Percentiles rank a stretch among this genome's conserved stretches.
Conservation (phyloP, 805 yeast genomes). For the Saccharomycopsis guyanensis region DNA sequence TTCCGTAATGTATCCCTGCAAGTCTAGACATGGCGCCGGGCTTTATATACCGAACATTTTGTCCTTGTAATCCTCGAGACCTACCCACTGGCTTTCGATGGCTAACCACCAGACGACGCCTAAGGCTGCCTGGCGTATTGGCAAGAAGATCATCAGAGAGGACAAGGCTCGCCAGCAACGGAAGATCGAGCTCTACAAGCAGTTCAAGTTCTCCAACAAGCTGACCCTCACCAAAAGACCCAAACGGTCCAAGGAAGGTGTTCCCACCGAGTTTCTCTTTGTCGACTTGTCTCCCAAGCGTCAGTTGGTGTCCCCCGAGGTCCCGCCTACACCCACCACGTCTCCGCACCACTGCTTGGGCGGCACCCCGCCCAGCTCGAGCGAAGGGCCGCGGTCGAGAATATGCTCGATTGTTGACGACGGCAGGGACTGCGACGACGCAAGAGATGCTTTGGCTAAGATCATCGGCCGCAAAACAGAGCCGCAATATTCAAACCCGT, state of each 20-base stretch:
- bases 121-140: not conserved
- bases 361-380: not conserved
- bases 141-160: not conserved
- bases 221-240: slow-evolving; percentile 5
- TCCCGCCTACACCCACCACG: not conserved
- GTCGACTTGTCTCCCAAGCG: slow-evolving; percentile 25
- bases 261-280: slow-evolving; percentile 29
- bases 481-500: not conserved
- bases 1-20: too few species aligned
- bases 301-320: not conserved
- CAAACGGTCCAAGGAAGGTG: slow-evolving; percentile 27
- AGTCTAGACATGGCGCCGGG: too few species aligned
- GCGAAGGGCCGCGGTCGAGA: too few species aligned
- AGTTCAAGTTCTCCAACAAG: slow-evolving; percentile 15
- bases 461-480: slow-evolving; percentile 1
- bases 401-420: too few species aligned
- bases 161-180: not conserved
- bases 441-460: slow-evolving; percentile 14
- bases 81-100: not conserved
- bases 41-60: too few species aligned
- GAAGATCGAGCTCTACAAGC: slow-evolving; percentile 15
- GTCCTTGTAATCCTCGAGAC: too few species aligned
- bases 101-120: not conserved
- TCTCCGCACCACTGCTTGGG: slow-evolving; percentile 1
- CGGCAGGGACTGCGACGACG: slow-evolving; percentile 15